Base-by-base conservation (phyloP, 2,329 filamentous ascomycete genomes). In the Colletotrichum sp. region DNA sequence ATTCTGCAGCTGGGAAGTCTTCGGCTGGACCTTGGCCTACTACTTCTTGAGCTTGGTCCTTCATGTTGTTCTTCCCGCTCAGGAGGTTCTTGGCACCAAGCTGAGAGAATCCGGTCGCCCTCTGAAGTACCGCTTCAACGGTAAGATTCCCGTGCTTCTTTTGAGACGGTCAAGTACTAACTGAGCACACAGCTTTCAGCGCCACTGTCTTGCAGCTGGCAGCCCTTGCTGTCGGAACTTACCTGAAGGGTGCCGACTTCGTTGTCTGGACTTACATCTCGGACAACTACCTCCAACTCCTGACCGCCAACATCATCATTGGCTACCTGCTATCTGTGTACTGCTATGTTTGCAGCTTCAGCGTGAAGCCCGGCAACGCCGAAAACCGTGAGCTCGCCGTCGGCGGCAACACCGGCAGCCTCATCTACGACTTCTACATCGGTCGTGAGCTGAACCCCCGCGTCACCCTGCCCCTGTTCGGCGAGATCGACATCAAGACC, bases 91-190 rank as follows among this genome's bases (percentile, higher is more conserved):
- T 72, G 96, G 96, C 16, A 92, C 91, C 2, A 88, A 92, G 81
- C 86, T 98, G 78, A 85, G 88, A 26, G 92, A 89, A 62, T 84
- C 82, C 60, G 95, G 94, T 21, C 93, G 92, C 18, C 91, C 90
- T 75, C 89, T 96, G 76, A 93, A 92, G 84, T 98, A 98, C 85
- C 94, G 94, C 78, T 94, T 98, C 83, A 95, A 95, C 81, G 88
- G 92, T 93, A 83, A 78, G 85, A 60, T 12, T 7, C 1, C 8
- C n/a, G 2, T 21, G 8, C 12, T 5, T 0, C 15, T 0, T 15
- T 1, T n/a, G 8, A 60, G 3, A 16, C 2, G 8, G 34, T 13
- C 5, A 8, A 28, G 4, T 15, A 9, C 12, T 77, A 16, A 68
- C 26, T 8, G 2, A 0, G 1, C 6, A 7, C 1, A 2, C 62